phyloP scores from a whole-genome alignment of 495 filamentous ascomycete species.

The Entonaema liquescens region DNA sequence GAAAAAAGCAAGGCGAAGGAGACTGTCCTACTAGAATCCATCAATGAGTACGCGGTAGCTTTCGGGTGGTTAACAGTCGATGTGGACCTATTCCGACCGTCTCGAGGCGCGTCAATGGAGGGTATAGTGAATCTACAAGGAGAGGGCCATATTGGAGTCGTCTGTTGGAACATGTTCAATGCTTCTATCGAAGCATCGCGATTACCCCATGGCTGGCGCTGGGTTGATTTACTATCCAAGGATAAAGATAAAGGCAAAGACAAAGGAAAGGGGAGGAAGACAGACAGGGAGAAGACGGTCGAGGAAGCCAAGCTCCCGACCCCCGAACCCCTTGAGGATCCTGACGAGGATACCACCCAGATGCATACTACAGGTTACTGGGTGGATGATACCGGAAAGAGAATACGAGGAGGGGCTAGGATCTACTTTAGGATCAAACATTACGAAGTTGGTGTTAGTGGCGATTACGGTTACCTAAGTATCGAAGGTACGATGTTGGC shows the following conservation, averaged over 20 bases:
- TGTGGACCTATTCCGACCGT: conserved; percentile 55
- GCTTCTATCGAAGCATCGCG: conserved; percentile 59
- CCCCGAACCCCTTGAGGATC: conserved; percentile 31
- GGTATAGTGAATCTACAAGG: conserved; percentile 58
- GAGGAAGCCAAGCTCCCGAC: conserved; percentile 35
- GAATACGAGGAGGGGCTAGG: conserved; percentile 49
- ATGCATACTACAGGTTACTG: conserved; percentile 62
- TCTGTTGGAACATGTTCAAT: conserved; percentile 61
- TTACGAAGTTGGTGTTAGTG: conserved; percentile 59
- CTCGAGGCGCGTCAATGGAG: conserved; percentile 59
- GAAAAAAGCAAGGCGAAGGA: conserved; percentile 49
- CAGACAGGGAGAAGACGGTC: conserved; percentile 25
- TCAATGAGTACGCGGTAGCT: conserved; percentile 57
- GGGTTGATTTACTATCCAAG: conserved; percentile 52
- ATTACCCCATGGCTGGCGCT: conserved; percentile 56
- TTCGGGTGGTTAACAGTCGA: conserved; percentile 60
- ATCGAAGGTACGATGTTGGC: conserved; percentile 59
- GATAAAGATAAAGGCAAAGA: conserved; percentile 27
- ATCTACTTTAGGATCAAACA: conserved; percentile 60
- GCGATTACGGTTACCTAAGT: conserved; percentile 58
- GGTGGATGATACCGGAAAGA: conserved; percentile 50
- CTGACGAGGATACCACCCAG: conserved; percentile 41
- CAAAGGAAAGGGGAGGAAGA: conserved; percentile 27
- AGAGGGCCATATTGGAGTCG: conserved; percentile 59
- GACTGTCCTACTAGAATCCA: conserved; percentile 47